Conservation (phyloP, 331 rosid genomes). For the Prunus yedoensis region DNA sequence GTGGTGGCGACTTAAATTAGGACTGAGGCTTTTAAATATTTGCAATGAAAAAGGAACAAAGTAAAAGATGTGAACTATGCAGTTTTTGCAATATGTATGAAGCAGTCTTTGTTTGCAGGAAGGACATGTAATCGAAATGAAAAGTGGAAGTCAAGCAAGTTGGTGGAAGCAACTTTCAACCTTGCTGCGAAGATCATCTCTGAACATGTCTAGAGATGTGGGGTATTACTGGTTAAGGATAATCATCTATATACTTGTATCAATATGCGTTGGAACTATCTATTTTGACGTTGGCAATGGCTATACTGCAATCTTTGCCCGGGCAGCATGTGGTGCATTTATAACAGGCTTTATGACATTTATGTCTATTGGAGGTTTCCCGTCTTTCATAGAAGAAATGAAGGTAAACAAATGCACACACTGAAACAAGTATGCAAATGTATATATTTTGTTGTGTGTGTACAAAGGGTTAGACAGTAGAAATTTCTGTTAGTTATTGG, state of each 20-base stretch:
- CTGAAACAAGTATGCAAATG: neutral
- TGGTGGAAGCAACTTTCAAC: slow-evolving; percentile 92
- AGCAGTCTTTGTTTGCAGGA: slow-evolving; percentile 38
- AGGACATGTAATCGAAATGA: slow-evolving; percentile 33
- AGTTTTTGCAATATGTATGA: neutral
- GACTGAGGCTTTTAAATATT: too few species aligned
- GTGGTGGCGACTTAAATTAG: too few species aligned
- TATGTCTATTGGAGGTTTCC: slow-evolving; percentile 46
- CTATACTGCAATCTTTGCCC: slow-evolving; percentile 77
- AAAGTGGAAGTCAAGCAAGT: slow-evolving; percentile 69
- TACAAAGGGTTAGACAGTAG: too few species aligned
- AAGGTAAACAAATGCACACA: slow-evolving; percentile 47
- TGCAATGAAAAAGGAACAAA: too few species aligned
- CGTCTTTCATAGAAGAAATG: slow-evolving; percentile 78
- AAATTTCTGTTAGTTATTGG: neutral
- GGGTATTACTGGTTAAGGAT: slow-evolving; percentile 97
- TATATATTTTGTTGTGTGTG: neutral
- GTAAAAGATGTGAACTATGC: too few species aligned
- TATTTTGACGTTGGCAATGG: slow-evolving; percentile 68
- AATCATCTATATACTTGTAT: slow-evolving; percentile 65
- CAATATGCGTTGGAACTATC: slow-evolving; percentile 86
- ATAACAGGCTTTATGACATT: slow-evolving; percentile 70
- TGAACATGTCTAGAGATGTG: slow-evolving; percentile 94
- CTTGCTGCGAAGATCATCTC: slow-evolving; percentile 67
- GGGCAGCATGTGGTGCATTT: slow-evolving; percentile 89